Evolutionary conservation across 129 eudicot genomes (phyloP), one percentile per base, ranked within the genome.

Genomic region (Artemisia tridentata): DNA sequence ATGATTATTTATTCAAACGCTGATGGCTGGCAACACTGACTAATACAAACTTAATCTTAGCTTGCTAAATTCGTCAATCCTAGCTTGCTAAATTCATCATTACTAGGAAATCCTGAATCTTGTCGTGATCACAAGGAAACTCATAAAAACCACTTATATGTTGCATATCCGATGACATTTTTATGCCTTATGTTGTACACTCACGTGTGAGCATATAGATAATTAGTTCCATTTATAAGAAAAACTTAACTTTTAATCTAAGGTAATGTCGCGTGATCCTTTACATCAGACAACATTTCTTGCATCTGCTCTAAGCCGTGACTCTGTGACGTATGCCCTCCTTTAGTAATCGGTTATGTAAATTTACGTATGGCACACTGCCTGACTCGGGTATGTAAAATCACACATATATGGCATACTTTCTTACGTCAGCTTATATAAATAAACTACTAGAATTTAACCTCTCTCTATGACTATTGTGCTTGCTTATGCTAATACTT

Each of bases 271-370:
- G 7, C 6, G 41, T 31, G 41, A 4, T 31, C 41, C 7, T 31
- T 31, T 31, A 31, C 55, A 50, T 3, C 21, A 10, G 11, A 18
- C 29, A 57, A 57, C 38, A 7, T 14, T 18, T 57, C 4, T 31
- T 31, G 41, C 41, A 31, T 31, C 41, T 31, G 41, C 41, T 31
- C 25, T 57, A 57, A 21, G n/a, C 6, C 7, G 52, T 41, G 17
- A n/a, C 4, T 3, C 13, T 12, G 14, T 54, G 74, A 18, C 64
- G 15, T 69, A 54, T 55, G 51, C 64, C 52, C 52, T 69, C 16
- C 18, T 31, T 29, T 53, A 17, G 47, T 34, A 19, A 68, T 29
- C 31, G 10, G 27, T 14, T 52, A 49, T 23, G 17, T 31, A 23
- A 57, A 31, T 19, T 3, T 63, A 17, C 25, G 9, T 17, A n/a